Percentiles rank a stretch among this genome's conserved stretches.
Evolutionary conservation across 2,329 filamentous ascomycete genomes (phyloP).

Genomic region (Chaetomiaceae sp.): DNA sequence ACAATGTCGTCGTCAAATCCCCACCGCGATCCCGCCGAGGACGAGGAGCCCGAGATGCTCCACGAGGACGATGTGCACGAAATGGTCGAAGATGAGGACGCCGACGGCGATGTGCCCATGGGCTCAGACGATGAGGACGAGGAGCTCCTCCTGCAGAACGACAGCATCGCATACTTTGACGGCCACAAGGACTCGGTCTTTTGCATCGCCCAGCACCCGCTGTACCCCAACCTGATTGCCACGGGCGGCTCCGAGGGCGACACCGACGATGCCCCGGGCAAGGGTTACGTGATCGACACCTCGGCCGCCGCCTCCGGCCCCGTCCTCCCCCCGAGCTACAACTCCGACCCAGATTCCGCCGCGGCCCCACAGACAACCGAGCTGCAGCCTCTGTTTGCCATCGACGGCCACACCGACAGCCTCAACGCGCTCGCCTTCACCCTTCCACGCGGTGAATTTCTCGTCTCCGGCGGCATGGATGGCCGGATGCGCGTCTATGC

Average conservation of each 20-base stretch:
- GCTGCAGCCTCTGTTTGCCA: slow-evolving; percentile 62
- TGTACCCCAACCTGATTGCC: slow-evolving; percentile 70
- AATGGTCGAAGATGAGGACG: slow-evolving; percentile 48
- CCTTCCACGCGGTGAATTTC: slow-evolving; percentile 73
- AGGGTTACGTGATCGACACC: slow-evolving; percentile 80
- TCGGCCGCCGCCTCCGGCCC: slow-evolving; percentile 59
- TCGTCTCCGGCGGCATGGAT: slow-evolving; percentile 84
- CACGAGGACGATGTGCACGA: slow-evolving; percentile 74
- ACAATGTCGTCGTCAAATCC: slow-evolving; percentile 23
- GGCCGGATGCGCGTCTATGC: slow-evolving; percentile 73
- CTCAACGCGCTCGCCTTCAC: slow-evolving; percentile 86
- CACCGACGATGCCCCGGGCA: slow-evolving; percentile 61
- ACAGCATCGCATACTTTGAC: slow-evolving; percentile 91
- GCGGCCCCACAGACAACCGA: slow-evolving; percentile 49
- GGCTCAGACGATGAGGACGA: slow-evolving; percentile 61
- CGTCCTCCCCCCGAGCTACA: slow-evolving; percentile 72
- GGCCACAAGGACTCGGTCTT: slow-evolving; percentile 87
- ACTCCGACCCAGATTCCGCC: slow-evolving; percentile 54
- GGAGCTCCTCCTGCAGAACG: slow-evolving; percentile 81
- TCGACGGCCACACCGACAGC: slow-evolving; percentile 90
- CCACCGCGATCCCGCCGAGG: slow-evolving; percentile 46
- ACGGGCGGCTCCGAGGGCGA: slow-evolving; percentile 72
- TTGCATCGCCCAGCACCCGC: slow-evolving; percentile 88
- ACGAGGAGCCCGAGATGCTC: slow-evolving; percentile 64
- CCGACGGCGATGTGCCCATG: slow-evolving; percentile 68